Conservation (phyloP, 768 basidiomycete species). For the Xerocomellus amylosporus region DNA sequence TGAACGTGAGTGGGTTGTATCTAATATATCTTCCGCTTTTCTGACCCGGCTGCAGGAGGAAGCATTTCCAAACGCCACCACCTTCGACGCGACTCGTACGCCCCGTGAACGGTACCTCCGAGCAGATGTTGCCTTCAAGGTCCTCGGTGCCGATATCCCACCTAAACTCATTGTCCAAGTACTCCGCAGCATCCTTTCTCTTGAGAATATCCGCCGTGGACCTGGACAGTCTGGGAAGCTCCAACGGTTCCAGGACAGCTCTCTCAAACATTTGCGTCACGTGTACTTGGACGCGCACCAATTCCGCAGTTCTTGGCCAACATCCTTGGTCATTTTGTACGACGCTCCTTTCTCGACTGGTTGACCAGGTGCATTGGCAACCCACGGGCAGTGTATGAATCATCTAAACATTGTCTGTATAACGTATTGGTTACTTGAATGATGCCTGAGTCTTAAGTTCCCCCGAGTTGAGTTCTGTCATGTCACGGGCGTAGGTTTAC, state of each 20-base stretch:
- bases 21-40: neutral
- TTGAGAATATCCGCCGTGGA: conserved; percentile 58
- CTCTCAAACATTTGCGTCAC: conserved; percentile 47
- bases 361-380: conserved; percentile 12
- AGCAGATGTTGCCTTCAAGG: conserved; percentile 48
- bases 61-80: conserved; percentile 48
- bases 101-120: conserved; percentile 46
- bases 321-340: conserved; percentile 55
- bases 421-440: conserved; percentile 3
- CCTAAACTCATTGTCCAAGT: conserved; percentile 59
- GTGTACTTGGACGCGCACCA: conserved; percentile 55
- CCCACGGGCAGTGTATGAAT: neutral
- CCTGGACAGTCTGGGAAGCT: conserved; percentile 67
- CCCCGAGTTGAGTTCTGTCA: too few species aligned
- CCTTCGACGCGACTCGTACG: conserved; percentile 44
- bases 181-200: conserved; percentile 60
- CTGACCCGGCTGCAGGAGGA: conserved; percentile 37
- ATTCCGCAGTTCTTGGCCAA: conserved; percentile 63
- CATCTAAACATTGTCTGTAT: neutral
- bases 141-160: conserved; percentile 51
- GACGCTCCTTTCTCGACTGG: conserved; percentile 18
- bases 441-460: neutral
- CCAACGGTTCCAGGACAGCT: conserved; percentile 50
- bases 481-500: too few species aligned
- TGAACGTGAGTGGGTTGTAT: conserved; percentile 46